A percentile compares a stretch with the other conserved stretches of the same genome.
Conservation (phyloP, 1,284 basidiomycete species). For the Tremellales sp. region DNA sequence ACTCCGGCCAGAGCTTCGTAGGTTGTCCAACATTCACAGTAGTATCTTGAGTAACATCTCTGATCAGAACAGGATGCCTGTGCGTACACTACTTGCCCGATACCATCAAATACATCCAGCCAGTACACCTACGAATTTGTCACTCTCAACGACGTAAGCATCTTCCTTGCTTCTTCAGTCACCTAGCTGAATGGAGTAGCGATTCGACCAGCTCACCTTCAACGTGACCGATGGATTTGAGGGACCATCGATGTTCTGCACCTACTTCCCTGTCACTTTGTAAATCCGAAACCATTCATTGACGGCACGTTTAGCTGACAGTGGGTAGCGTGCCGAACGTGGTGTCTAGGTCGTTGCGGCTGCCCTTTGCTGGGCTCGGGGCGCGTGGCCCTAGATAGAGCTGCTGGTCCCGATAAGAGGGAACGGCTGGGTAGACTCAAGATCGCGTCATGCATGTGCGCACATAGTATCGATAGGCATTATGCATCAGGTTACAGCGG, state of each 20-base stretch:
- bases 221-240: constrained; percentile 25
- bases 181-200: constrained; percentile 4
- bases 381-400: neutral
- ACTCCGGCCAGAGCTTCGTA: constrained; percentile 28
- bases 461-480: too few species aligned
- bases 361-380: neutral
- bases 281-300: too few species aligned
- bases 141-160: constrained; percentile 23
- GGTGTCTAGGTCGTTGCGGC: neutral
- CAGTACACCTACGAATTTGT: constrained; percentile 24
- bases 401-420: too few species aligned
- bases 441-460: too few species aligned
- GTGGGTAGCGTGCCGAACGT: neutral
- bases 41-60: neutral
- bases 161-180: neutral
- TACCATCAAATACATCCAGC: constrained; percentile 4
- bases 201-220: constrained; percentile 25
- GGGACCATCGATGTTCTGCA: constrained; percentile 25
- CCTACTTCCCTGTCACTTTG: constrained; percentile 24
- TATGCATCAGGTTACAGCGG: too few species aligned
- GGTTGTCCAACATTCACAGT: constrained; percentile 5
- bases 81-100: constrained; percentile 27
- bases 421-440: too few species aligned
- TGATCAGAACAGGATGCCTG: constrained; percentile 18
- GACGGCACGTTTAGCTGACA: neutral